These are phyloP conservation scores for Thalassiosira oceanica DNA, from an alignment of 352 stramenopile genomes.

Conservation along the genomic window DNA sequence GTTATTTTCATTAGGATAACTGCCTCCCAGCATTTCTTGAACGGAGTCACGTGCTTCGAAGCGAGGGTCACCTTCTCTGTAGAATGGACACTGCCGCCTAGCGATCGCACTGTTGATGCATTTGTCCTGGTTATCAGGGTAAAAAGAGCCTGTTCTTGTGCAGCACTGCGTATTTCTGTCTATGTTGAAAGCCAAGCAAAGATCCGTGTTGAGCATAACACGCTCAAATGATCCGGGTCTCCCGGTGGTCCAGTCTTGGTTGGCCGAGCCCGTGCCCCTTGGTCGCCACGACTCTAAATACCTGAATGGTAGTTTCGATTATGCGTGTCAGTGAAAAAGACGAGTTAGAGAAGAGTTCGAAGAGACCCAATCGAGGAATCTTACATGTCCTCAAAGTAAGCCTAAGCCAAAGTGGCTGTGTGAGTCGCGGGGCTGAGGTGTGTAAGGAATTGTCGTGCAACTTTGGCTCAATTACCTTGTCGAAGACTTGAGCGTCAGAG, in stretches of 20 bases:
- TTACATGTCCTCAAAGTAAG: no score
- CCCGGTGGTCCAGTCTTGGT: constrained; percentile 40
- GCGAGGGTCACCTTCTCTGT: neutral
- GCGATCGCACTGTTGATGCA: neutral
- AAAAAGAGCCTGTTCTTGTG: neutral
- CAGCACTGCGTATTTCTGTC: constrained; percentile 15
- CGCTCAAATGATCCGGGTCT: neutral
- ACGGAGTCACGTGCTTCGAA: constrained; percentile 24
- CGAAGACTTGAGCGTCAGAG: constrained; percentile 29
- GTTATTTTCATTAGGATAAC: constrained; percentile 36
- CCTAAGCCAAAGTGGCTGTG: no score
- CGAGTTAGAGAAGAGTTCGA: no score
- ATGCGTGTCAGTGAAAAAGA: constrained; percentile 49
- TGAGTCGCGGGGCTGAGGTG: no score
- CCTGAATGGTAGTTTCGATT: no score
- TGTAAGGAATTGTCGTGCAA: no score
- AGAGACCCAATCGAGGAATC: no score
- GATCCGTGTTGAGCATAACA: constrained; percentile 55
- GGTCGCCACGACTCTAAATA: constrained; percentile 33
- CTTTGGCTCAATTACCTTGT: no score
- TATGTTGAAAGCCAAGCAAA: constrained; percentile 52
- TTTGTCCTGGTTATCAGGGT: neutral
- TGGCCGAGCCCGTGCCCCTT: constrained; percentile 12
- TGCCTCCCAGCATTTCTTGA: constrained; percentile 24
- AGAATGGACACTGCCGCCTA: neutral